These are phyloP conservation scores for Trichoderma sp. DNA, from an alignment of 2,329 filamentous ascomycete genomes.

Conservation along the genomic window DNA sequence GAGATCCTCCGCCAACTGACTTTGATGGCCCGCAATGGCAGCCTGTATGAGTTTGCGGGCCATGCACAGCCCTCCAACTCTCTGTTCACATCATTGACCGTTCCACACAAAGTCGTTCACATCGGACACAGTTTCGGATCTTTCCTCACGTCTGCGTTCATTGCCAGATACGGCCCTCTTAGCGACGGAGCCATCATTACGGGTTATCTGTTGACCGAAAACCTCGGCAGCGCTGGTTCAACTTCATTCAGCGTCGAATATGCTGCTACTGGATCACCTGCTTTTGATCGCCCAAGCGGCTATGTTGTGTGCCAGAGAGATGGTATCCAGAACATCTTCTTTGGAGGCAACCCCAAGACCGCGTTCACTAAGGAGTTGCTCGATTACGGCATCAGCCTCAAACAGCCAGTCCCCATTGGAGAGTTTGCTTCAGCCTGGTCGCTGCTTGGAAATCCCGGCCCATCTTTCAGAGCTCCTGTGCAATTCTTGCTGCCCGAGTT, in stretches of 20 bases:
- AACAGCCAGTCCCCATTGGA: conserved; percentile 17
- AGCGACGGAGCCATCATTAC: conserved; percentile 13
- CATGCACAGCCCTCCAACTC: conserved; percentile 1
- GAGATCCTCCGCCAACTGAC: conserved; percentile 18
- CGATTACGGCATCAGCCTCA: conserved; percentile 15
- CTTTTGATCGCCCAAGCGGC: conserved; percentile 16
- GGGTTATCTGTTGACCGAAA: background rate
- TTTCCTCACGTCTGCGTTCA: conserved; percentile 19
- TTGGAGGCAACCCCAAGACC: conserved; percentile 13
- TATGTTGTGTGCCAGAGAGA: conserved; percentile 18
- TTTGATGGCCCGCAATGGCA: conserved; percentile 17
- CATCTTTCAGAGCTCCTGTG: conserved; percentile 4
- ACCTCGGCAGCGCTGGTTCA: conserved; percentile 10
- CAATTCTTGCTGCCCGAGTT: conserved; percentile 16
- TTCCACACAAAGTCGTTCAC: conserved; percentile 12
- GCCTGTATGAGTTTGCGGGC: conserved; percentile 13
- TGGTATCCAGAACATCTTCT: conserved; percentile 20
- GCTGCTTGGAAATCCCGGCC: background rate
- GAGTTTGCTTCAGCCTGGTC: conserved; percentile 20
- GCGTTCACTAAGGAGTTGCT: conserved; percentile 12
- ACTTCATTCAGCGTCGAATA: conserved; percentile 21
- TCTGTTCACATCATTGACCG: background rate
- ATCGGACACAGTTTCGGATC: conserved; percentile 18
- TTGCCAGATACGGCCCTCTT: conserved; percentile 13
- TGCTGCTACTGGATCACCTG: conserved; percentile 3